Conservation (phyloP, 106 monocot genomes). For the Cymbidium sinense region DNA sequence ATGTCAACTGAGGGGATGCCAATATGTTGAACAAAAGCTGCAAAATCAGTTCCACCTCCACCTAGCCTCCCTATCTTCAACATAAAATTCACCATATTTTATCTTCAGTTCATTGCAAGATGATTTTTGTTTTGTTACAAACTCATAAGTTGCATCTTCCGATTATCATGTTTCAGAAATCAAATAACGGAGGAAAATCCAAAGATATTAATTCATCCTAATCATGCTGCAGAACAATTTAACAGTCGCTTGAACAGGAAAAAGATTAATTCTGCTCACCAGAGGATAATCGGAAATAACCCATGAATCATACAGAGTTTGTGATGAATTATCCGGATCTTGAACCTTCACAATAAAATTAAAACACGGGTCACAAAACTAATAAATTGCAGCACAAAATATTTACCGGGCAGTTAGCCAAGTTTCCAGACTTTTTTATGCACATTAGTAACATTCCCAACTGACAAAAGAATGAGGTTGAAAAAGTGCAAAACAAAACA, state of each 20-base stretch:
- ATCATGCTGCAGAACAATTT: neutral
- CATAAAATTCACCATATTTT: neutral
- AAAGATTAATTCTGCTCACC: conserved; percentile 20
- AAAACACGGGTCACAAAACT: neutral
- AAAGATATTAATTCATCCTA: neutral
- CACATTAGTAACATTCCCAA: neutral
- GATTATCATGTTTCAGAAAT: neutral
- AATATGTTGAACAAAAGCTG: conserved; percentile 71
- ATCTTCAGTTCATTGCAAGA: neutral
- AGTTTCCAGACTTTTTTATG: neutral
- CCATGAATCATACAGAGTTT: conserved; percentile 72
- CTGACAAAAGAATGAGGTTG: too few species aligned
- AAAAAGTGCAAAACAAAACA: neutral
- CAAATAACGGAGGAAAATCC: neutral
- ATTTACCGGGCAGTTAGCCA: neutral
- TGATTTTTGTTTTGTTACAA: neutral
- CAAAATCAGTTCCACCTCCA: conserved; percentile 60
- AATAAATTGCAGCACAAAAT: neutral
- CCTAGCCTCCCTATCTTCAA: conserved; percentile 70
- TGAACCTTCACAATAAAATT: conserved; percentile 39
- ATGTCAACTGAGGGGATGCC: conserved; percentile 77
- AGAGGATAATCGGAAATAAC: conserved; percentile 25
- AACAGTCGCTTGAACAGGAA: neutral
- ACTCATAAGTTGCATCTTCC: too few species aligned
- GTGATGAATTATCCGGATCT: conserved; percentile 73